These are phyloP conservation scores for Tolypocladium nubicola DNA, from an alignment of 2,329 filamentous ascomycete species.

Conservation along the genomic window DNA sequence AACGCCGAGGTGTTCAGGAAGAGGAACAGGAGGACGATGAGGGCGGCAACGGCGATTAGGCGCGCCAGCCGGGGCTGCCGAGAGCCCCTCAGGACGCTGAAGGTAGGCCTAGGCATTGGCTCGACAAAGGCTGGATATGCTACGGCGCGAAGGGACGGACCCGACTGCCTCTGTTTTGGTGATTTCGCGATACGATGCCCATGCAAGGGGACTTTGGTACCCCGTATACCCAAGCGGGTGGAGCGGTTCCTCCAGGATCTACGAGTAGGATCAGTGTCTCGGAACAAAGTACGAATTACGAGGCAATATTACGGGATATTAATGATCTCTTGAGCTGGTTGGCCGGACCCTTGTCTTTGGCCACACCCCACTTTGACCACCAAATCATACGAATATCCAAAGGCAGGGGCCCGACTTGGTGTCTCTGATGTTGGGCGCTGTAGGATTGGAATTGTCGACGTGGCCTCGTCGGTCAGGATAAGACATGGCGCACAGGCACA, in stretches of 20 bases:
- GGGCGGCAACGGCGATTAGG: not conserved
- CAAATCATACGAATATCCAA: too few relatives aligned
- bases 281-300: not conserved
- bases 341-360: too few relatives aligned
- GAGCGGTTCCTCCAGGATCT: not conserved
- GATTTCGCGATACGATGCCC: not conserved
- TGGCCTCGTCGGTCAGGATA: not conserved
- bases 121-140: not conserved
- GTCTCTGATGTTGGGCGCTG: not conserved
- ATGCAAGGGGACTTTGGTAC: not conserved
- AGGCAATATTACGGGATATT: too few relatives aligned
- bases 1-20: not conserved
- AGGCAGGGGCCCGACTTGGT: too few relatives aligned
- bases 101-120: not conserved
- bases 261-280: not conserved
- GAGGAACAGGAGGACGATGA: not conserved
- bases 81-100: not conserved
- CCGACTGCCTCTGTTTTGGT: not conserved
- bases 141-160: not conserved
- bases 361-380: too few relatives aligned
- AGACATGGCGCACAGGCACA: not conserved
- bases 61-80: not conserved
- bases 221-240: not conserved
- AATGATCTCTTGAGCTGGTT: too few relatives aligned
- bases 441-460: not conserved